phyloP scores from a whole-genome alignment of 805 yeast species.

The Yamadazyma olivae region DNA sequence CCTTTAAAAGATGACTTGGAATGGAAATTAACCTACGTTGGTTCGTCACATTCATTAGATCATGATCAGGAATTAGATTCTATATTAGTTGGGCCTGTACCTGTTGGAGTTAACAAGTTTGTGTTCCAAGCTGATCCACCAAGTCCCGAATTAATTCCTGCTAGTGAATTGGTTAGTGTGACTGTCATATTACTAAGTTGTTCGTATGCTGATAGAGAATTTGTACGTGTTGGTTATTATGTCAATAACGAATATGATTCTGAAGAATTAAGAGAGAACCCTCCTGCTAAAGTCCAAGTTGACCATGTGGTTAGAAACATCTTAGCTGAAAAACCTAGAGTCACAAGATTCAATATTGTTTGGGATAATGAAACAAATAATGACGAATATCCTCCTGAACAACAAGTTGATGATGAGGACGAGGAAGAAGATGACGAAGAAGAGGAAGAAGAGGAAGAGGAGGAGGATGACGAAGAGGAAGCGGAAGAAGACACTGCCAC shows the following conservation, averaged over 20 bases:
- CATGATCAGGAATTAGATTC: conserved; percentile 98
- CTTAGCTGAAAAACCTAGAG: conserved; percentile 95
- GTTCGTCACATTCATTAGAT: conserved; percentile 89
- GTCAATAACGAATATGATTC: conserved; percentile 95
- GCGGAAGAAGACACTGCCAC: conserved; percentile 39
- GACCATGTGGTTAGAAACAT: conserved; percentile 93
- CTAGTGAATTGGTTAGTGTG: conserved; percentile 90
- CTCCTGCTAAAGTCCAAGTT: conserved; percentile 90
- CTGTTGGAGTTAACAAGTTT: conserved; percentile 94
- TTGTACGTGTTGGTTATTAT: conserved; percentile 95
- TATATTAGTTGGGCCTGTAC: conserved; percentile 96
- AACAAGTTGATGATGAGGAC: conserved; percentile 63
- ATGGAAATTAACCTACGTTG: conserved; percentile 97
- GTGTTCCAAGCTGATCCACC: conserved; percentile 96
- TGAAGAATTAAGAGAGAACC: conserved; percentile 89
- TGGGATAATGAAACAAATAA: conserved; percentile 81
- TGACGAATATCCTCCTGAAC: conserved; percentile 78
- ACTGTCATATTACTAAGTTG: conserved; percentile 93
- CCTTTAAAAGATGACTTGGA: conserved; percentile 89
- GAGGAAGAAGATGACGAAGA: conserved; percentile 53
- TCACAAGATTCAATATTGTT: conserved; percentile 91
- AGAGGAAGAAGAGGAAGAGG: conserved; percentile 57
- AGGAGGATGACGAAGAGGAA: conserved; percentile 48
- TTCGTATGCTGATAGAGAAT: conserved; percentile 89
- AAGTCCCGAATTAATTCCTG: conserved; percentile 92